Evolutionary conservation across 371 early-diverging fungal genomes (phyloP).

Genomic region (Apophysomyces trapeziformis): DNA sequence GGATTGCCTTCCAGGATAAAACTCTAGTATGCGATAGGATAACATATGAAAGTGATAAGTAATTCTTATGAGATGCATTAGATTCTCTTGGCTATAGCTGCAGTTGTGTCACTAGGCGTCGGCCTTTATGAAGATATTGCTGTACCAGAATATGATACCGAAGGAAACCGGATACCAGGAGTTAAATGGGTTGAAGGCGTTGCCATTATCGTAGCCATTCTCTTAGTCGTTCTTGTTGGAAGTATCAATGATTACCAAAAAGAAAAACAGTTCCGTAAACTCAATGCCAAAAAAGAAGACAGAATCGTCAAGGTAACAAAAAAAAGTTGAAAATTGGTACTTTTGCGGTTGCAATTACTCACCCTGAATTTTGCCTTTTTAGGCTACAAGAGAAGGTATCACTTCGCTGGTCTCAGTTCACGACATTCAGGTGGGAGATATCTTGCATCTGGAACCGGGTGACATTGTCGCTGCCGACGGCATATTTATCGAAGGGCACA

Average conservation of each 20-base stretch:
- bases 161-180: conserved; percentile 47
- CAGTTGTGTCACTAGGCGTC: conserved; percentile 83
- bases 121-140: conserved; percentile 87
- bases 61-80: conserved; percentile 23
- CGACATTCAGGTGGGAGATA: conserved; percentile 88
- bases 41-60: conserved; percentile 3
- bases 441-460: conserved; percentile 90
- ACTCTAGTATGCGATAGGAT: conserved; percentile 60
- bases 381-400: conserved; percentile 76
- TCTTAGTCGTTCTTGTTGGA: conserved; percentile 81
- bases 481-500: conserved; percentile 80
- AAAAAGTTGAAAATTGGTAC: neutral
- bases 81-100: conserved; percentile 83
- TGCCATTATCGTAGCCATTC: conserved; percentile 80
- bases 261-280: conserved; percentile 81
- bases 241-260: conserved; percentile 88
- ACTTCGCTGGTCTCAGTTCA: conserved; percentile 81
- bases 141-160: conserved; percentile 43
- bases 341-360: conserved; percentile 15
- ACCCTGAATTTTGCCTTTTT: conserved; percentile 27
- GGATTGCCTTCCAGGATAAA: conserved; percentile 87
- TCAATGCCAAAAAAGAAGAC: conserved; percentile 86
- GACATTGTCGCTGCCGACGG: conserved; percentile 93
- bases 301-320: conserved; percentile 67
- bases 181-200: conserved; percentile 82